Percentiles rank a stretch among this genome's conserved stretches.
Conservation (phyloP, 2,329 filamentous ascomycete genomes). For the Colletotrichum chrysophilum region DNA sequence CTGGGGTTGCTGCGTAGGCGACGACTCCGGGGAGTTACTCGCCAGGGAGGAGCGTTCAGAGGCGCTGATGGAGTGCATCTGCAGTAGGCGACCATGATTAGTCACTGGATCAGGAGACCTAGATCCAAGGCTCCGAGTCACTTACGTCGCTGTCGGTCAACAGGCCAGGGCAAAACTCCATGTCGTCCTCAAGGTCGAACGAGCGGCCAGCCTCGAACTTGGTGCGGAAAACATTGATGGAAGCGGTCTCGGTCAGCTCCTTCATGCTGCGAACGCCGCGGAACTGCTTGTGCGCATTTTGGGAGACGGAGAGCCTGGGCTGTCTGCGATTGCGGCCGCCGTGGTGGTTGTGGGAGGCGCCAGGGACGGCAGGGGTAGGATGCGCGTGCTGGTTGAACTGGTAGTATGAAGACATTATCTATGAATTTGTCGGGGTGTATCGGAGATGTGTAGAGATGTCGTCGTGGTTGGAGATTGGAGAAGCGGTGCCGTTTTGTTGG, state of each 20-base stretch:
- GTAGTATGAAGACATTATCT: constrained; percentile 69
- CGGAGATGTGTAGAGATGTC: background rate
- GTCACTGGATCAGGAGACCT: constrained; percentile 4
- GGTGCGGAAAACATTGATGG: constrained; percentile 78
- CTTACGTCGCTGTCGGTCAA: constrained; percentile 93
- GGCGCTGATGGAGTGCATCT: constrained; percentile 90
- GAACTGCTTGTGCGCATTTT: constrained; percentile 87
- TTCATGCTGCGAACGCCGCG: constrained; percentile 86
- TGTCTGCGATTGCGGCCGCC: constrained; percentile 85
- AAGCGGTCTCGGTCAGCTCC: constrained; percentile 80
- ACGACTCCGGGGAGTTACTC: constrained; percentile 91
- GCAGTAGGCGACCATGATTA: constrained; percentile 37
- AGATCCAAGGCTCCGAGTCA: constrained; percentile 28
- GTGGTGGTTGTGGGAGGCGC: constrained; percentile 76
- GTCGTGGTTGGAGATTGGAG: background rate
- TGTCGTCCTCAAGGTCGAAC: constrained; percentile 94
- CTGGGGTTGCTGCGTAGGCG: constrained; percentile 86
- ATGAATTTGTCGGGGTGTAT: background rate
- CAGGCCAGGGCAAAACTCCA: constrained; percentile 92
- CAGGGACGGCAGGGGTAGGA: constrained; percentile 58
- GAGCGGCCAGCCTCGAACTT: constrained; percentile 91
- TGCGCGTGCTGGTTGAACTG: constrained; percentile 64
- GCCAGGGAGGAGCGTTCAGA: constrained; percentile 95
- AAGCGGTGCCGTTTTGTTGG: constrained; percentile 1
- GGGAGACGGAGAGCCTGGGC: constrained; percentile 78